Evolutionary conservation across 257 asterid genomes (phyloP), one percentile per base, ranked within the genome.

Genomic region (Lycium barbarum): DNA sequence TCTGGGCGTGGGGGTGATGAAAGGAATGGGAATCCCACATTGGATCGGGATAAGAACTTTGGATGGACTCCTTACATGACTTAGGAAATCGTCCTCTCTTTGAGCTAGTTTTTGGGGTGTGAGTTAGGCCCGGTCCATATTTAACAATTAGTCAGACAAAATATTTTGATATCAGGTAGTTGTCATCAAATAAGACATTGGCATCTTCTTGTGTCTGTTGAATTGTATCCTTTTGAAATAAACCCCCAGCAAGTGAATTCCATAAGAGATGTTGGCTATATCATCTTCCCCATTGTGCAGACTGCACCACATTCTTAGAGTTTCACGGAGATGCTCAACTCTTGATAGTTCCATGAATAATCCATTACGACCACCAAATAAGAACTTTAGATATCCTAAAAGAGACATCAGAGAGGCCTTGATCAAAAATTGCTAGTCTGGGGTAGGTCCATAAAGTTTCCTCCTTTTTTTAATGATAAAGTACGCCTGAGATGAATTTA

Each of bases 291-390:
- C 0, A 43, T 4, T 18, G 43, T 49, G 7, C 81, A 74, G 47
- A 20, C 43, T 47, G 45, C 20, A 47, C 61, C 61, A 74, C 62
- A 74, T 47, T 20, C 12, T 49, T 74, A 74, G 62, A 49, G 62
- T 49, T 47, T 51, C 81, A 47, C 47, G 45, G 9, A 71, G 55
- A 22, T 74, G 80, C 38, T 73, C 62, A 74, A 49, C 62, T 49
- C 20, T 7, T 51, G 63, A 76, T 51, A 76, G 59, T 22, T 76
- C 20, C 43, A 73, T 10, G 59, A 20, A 73, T 47, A 59, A 73
- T 20, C n/a, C 40, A 47, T 73, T 47, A 47, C 0, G 11, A 22
- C 80, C 80, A 47, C 47, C 40, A 73, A 47, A 73, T 22, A 17
- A 49, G 81, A 76, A 12, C 35, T 26, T 76, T 51, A 22, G 62